Evolutionary conservation across 1,284 basidiomycete species (phyloP).

Genomic region (Malassezia psittaci): DNA sequence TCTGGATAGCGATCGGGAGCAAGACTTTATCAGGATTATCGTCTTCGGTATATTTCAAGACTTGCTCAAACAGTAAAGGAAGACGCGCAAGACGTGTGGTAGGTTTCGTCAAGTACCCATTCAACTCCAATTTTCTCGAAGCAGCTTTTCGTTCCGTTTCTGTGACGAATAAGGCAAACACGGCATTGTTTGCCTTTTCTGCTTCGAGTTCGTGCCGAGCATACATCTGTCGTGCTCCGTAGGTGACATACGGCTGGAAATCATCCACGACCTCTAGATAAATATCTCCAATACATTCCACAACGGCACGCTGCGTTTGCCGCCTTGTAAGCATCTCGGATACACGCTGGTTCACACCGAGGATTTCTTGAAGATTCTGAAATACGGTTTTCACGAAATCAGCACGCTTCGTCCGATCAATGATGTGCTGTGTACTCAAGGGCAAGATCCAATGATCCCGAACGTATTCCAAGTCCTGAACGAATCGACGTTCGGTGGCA

Average conservation of each 20-base stretch:
- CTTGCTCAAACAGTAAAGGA: constrained; percentile 82
- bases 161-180: constrained; percentile 82
- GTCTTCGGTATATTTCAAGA: constrained; percentile 83
- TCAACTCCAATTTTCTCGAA: constrained; percentile 90
- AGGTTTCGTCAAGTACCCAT: constrained; percentile 92
- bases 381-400: constrained; percentile 91
- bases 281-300: constrained; percentile 84
- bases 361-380: constrained; percentile 94
- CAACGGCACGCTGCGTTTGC: constrained; percentile 85
- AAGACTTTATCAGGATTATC: constrained; percentile 76
- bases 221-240: constrained; percentile 92
- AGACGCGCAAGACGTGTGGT: constrained; percentile 93
- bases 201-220: constrained; percentile 99
- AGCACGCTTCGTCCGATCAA: constrained; percentile 65
- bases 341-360: constrained; percentile 76
- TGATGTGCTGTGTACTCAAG: constrained; percentile 62
- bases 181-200: constrained; percentile 83
- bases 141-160: constrained; percentile 83
- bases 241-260: constrained; percentile 82
- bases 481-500: constrained; percentile 95
- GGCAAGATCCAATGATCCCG: constrained; percentile 85
- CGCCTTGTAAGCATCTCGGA: constrained; percentile 88
- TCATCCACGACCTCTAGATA: constrained; percentile 76
- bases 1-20: constrained; percentile 67
- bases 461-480: constrained; percentile 93